phyloP scores from a whole-genome alignment of 2,329 filamentous ascomycete genomes.

The Colletotrichum theobromicola region DNA sequence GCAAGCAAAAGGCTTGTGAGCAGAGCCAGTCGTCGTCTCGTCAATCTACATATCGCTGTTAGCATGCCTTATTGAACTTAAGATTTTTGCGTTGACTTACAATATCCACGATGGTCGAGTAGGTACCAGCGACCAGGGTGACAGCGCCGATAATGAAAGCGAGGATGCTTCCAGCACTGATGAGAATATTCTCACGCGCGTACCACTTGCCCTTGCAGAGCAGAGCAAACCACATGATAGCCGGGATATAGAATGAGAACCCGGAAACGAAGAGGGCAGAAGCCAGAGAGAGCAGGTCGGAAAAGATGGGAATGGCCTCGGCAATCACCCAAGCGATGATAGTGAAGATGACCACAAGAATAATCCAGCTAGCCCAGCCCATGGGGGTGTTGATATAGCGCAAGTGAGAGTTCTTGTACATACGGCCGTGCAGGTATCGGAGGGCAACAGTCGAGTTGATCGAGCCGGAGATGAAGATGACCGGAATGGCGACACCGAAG shows the following conservation, averaged over 20 bases:
- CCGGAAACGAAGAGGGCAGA: constrained; percentile 57
- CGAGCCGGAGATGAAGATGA: constrained; percentile 76
- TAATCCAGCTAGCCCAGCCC: constrained; percentile 63
- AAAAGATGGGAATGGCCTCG: constrained; percentile 76
- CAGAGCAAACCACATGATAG: constrained; percentile 19
- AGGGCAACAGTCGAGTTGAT: constrained; percentile 62
- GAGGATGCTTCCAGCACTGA: constrained; percentile 28
- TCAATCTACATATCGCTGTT: constrained; percentile 20
- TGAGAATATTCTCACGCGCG: constrained; percentile 28
- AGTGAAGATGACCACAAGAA: constrained; percentile 62
- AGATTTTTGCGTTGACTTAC: constrained; percentile 24
- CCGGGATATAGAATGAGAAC: constrained; percentile 32
- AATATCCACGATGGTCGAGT: constrained; percentile 33
- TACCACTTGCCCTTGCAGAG: constrained; percentile 26
- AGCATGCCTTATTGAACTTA: neutral
- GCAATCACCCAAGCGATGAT: constrained; percentile 73
- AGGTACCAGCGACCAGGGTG: constrained; percentile 31
- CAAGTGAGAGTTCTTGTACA: constrained; percentile 46
- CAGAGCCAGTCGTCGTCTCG: constrained; percentile 15
- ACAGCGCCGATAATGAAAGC: constrained; percentile 32
- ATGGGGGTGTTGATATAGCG: constrained; percentile 52
- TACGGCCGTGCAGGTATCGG: constrained; percentile 50
- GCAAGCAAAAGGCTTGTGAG: constrained; percentile 19
- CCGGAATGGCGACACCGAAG: constrained; percentile 73
- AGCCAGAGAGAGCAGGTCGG: constrained; percentile 63